A percentile compares a stretch with the other conserved stretches of the same genome.
Evolutionary conservation across 2,329 filamentous ascomycete genomes (phyloP).

Genomic region (Passalora sequoiae): DNA sequence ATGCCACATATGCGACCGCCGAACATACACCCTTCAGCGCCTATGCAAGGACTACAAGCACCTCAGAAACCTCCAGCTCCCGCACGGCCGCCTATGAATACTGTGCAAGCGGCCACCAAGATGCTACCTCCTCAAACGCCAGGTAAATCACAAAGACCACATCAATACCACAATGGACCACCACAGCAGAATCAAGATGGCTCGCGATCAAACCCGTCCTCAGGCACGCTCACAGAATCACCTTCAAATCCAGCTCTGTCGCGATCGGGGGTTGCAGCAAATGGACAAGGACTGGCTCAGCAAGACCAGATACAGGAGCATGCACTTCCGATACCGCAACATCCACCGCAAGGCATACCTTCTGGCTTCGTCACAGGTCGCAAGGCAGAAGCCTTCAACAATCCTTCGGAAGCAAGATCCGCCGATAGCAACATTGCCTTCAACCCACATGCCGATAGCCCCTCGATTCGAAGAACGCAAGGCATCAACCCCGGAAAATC

Average conservation of each 20-base stretch:
- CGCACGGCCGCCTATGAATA: slow-evolving; percentile 19
- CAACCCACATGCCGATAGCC: slow-evolving; percentile 50
- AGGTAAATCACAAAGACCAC: slow-evolving; percentile 26
- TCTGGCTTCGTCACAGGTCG: slow-evolving; percentile 46
- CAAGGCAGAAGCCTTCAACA: slow-evolving; percentile 39
- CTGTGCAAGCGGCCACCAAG: slow-evolving; percentile 20
- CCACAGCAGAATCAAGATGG: slow-evolving; percentile 19
- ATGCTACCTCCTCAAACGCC: slow-evolving; percentile 29
- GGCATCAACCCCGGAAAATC: slow-evolving; percentile 78
- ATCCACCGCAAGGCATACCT: slow-evolving; percentile 31
- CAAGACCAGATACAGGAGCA: slow-evolving; percentile 1
- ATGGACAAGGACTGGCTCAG: slow-evolving; percentile 3
- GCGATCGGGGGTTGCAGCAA: slow-evolving; percentile 11
- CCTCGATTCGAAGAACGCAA: slow-evolving; percentile 82
- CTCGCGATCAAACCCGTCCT: slow-evolving; percentile 30
- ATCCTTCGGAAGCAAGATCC: slow-evolving; percentile 30
- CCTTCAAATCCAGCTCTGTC: slow-evolving; percentile 28
- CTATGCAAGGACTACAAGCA: slow-evolving; percentile 21
- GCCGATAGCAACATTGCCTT: slow-evolving; percentile 36
- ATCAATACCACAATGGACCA: slow-evolving; percentile 13
- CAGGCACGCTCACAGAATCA: slow-evolving; percentile 24
- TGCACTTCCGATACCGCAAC: slow-evolving; percentile 16
- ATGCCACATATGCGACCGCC: slow-evolving; percentile 31
- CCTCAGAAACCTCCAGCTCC: slow-evolving; percentile 24
- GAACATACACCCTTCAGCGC: slow-evolving; percentile 26